Base-by-base conservation (phyloP, 148 eudicot genomes). In the Silene latifolia region DNA sequence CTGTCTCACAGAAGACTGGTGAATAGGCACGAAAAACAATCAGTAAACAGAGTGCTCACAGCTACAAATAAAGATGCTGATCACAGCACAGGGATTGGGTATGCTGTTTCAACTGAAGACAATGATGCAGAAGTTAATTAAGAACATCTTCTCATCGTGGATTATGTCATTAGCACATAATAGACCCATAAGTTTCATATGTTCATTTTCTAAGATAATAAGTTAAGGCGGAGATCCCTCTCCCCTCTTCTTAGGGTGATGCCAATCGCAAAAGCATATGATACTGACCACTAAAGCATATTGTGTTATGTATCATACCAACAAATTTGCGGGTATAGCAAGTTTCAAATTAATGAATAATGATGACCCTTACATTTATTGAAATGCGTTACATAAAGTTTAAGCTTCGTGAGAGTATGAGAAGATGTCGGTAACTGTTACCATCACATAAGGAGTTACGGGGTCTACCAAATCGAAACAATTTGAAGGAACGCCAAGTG, bases 1-100 rank as follows among this genome's bases (percentile, higher is more conserved):
- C 63, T 89, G 98, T 77, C 81, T 89, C 48, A 71, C 80, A 13
- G 69, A 65, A 67, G 62, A 73, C 92, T 88, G 80, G 21, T 70
- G 47, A 42, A 19, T 56, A 57, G 63, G 46, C 39, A 72, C 35
- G 14, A 14, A 71, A 71, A 71, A 53, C 29, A 48, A 69, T 72
- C 20, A 72, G 57, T 19, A 54, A 21, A 44, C 51, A 35, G 2
- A 35, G 25, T 47, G 11, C 17, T 4, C 20, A 20, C 8, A 29
- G 15, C 4, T 17, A 32, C 46, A 15, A 68, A 12, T 21, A 44
- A 68, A 44, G 24, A 46, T n/a, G 59, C 79, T 39, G 58, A 42
- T 42, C 6, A 19, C 19, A 67, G 21, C 61, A 3, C 48, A 27
- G 53, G 69, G 19, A 10, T 3, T 39, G 21, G 19, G 18, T 4